phyloP scores from a whole-genome alignment of 2,329 filamentous ascomycete species.

The Fusarium nurragi region DNA sequence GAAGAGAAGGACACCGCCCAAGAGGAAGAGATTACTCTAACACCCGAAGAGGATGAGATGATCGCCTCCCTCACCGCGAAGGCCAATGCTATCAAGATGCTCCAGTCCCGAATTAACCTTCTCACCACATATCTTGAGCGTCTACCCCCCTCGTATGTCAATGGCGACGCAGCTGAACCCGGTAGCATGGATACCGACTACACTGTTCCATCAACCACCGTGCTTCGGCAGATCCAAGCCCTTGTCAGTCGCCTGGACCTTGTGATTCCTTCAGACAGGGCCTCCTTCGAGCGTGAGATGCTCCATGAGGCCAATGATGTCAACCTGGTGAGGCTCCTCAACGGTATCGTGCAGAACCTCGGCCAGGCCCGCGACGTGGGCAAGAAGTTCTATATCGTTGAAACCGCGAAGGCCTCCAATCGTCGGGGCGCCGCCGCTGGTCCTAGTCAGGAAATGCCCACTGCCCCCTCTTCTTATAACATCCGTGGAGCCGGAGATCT shows the following conservation, averaged over 20 bases:
- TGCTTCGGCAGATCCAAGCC: conserved; percentile 88
- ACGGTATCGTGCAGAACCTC: conserved; percentile 77
- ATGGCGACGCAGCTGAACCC: conserved; percentile 56
- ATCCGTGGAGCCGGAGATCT: conserved; percentile 47
- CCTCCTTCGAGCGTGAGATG: conserved; percentile 74
- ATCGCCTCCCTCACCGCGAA: conserved; percentile 80
- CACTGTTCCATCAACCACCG: conserved; percentile 68
- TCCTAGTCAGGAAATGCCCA: conserved; percentile 33
- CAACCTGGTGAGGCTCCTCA: conserved; percentile 78
- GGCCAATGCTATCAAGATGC: conserved; percentile 92
- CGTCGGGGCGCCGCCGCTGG: conserved; percentile 35
- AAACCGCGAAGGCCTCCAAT: conserved; percentile 48
- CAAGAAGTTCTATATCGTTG: conserved; percentile 74
- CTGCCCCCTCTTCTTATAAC: conserved; percentile 38
- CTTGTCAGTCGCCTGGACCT: conserved; percentile 85
- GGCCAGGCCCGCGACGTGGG: conserved; percentile 77
- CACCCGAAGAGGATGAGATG: conserved; percentile 68
- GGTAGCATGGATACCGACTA: conserved; percentile 50
- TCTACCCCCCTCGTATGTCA: conserved; percentile 73
- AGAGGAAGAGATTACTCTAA: conserved; percentile 58
- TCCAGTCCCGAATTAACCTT: conserved; percentile 79
- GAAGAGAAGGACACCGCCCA: conserved; percentile 43
- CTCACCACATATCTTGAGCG: conserved; percentile 80
- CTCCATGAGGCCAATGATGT: conserved; percentile 86
- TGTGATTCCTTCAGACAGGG: conserved; percentile 74